Conservation (phyloP, 129 eudicot genomes). For the Escallonia rubra region DNA sequence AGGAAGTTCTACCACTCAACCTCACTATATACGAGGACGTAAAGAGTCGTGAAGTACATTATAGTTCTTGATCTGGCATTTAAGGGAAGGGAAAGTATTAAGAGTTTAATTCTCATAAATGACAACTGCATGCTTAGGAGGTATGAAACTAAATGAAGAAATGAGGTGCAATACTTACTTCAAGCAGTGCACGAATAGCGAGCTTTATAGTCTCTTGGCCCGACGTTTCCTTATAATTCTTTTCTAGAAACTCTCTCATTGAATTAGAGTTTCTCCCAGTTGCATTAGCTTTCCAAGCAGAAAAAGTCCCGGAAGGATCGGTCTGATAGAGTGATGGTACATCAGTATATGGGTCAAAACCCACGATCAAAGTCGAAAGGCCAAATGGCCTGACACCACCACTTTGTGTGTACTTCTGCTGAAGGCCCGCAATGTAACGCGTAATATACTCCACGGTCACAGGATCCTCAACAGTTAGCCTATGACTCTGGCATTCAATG, state of each 20-base stretch:
- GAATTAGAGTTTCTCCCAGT: constrained; percentile 94
- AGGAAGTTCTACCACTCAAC: too few species aligned
- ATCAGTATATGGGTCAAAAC: constrained; percentile 79
- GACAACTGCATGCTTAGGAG: background rate
- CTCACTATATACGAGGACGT: too few species aligned
- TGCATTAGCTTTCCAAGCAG: constrained; percentile 97
- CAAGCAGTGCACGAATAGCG: constrained; percentile 80
- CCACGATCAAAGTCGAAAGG: constrained; percentile 83
- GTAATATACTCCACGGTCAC: constrained; percentile 87
- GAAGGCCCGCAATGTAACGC: constrained; percentile 92
- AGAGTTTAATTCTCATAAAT: too few species aligned
- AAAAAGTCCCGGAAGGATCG: constrained; percentile 92
- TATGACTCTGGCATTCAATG: constrained; percentile 86
- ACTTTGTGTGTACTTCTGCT: constrained; percentile 92
- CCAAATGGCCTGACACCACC: constrained; percentile 98
- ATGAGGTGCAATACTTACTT: constrained; percentile 47
- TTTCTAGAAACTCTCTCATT: constrained; percentile 73
- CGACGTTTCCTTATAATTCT: constrained; percentile 86
- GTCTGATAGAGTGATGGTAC: constrained; percentile 87
- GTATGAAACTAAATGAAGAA: background rate
- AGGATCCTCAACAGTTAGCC: constrained; percentile 86
- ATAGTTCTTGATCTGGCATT: too few species aligned
- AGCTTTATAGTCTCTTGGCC: constrained; percentile 84
- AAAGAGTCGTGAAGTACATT: too few species aligned
- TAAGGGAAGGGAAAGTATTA: too few species aligned